Base-by-base conservation (phyloP, 202 grass and related monocot genomes). In the Miscanthus sacchariflorus region DNA sequence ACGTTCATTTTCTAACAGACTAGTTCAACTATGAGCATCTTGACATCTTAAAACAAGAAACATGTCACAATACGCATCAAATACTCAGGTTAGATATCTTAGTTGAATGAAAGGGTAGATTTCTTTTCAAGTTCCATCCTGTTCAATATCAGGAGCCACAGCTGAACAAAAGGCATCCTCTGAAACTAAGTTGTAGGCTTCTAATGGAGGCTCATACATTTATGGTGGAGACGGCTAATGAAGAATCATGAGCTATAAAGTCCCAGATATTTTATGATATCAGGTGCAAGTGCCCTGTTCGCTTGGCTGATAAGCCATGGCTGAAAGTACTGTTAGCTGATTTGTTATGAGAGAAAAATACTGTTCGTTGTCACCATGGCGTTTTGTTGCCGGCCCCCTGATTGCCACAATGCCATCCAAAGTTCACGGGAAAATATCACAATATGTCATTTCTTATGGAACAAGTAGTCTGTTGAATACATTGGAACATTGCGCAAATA, bases 151-250 rank as follows among this genome's bases (percentile, higher is more conserved):
- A 46, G 72, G 44, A 48, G 2, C 52, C 49, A 56, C 12, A 7
- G 12, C 2, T 13, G 5, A 73, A 73, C 5, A 73, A 15, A 36
- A 24, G 70, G 9, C 40, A 74, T 25, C 44, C 25, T 23, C 18
- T 74, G 61, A 9, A 90, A 70, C 71, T 28, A 45, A 61, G 28
- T 72, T 21, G 2, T 75, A 61, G 19, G 70, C 71, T 74, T 44
- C 21, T 36, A 65, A 27, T 44, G 21, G 19, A 72, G 38, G 21
- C 21, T 21, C 70, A 72, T 23, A 24, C 39, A 72, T 72, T 72
- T 44, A 23, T 13, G 15, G 21, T 72, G 39, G 38, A 73, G 2
- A 73, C 1, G 5, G 4, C 70, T 44, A 2, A 73, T 24, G 11
- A 73, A 49, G 21, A 71, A 84, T 73, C 7, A 0, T 7, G 40